Percentiles rank a stretch among this genome's conserved stretches.
Evolutionary conservation across 1,284 basidiomycete species (phyloP).

Genomic region (Ustilago trichophora): DNA sequence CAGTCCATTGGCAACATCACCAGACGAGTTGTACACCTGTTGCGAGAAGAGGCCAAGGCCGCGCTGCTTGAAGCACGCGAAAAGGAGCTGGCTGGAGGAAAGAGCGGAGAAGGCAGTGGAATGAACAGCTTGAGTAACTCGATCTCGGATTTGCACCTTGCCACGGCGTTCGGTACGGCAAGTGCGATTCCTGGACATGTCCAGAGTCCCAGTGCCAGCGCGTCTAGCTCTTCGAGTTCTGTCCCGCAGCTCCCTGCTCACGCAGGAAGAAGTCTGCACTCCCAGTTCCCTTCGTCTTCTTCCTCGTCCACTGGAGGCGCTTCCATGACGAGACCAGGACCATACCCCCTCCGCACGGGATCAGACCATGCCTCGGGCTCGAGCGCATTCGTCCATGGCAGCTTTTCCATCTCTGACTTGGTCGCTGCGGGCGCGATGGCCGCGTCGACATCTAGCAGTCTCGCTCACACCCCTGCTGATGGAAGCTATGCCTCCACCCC

Average conservation of each 20-base stretch:
- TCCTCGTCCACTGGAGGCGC: constrained; percentile 1
- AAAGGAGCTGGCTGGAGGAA: constrained; percentile 16
- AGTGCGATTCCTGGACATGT: constrained; percentile 11
- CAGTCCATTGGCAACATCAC: constrained; percentile 94
- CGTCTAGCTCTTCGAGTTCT: constrained; percentile 25
- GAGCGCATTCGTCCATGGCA: constrained; percentile 37
- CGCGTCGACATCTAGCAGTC: constrained; percentile 9
- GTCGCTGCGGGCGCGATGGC: constrained; percentile 56
- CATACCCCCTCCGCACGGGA: constrained; percentile 18
- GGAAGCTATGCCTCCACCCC: constrained; percentile 33
- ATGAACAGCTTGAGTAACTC: constrained; percentile 34
- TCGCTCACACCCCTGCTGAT: constrained; percentile 31
- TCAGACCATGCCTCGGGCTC: constrained; percentile 8
- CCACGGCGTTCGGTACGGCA: constrained; percentile 17
- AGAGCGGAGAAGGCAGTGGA: constrained; percentile 6
- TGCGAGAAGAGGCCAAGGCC: constrained; percentile 79
- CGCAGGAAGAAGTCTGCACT: constrained; percentile 4
- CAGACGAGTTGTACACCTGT: constrained; percentile 86
- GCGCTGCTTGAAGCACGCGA: constrained; percentile 37
- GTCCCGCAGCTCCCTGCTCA: constrained; percentile 3
- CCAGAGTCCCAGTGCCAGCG: too few species aligned
- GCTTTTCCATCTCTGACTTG: constrained; percentile 62
- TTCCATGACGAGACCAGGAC: constrained; percentile 21
- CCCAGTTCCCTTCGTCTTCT: constrained; percentile 27
- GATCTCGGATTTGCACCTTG: constrained; percentile 39